Conservation (phyloP, 768 basidiomycete genomes). For the Pleurotus sapidus region DNA sequence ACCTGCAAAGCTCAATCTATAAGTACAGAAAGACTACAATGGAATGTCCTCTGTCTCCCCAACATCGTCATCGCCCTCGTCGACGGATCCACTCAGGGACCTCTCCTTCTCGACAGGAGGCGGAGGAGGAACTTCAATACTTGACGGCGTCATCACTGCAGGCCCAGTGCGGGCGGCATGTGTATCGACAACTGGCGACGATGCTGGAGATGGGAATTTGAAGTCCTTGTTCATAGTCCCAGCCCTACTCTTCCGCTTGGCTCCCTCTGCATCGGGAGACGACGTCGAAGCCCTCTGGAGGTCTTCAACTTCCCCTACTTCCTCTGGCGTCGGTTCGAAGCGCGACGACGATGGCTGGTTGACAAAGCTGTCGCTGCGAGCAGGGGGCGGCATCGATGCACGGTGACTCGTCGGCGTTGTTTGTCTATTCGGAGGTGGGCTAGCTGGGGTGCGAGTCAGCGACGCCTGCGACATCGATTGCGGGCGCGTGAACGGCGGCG, state of each 20-base stretch:
- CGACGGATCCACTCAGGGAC: slow-evolving; percentile 35
- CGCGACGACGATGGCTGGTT: slow-evolving; percentile 32
- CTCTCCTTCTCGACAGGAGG: slow-evolving; percentile 77
- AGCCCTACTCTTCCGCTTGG: slow-evolving; percentile 47
- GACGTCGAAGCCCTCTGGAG: slow-evolving; percentile 14
- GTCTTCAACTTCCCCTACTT: slow-evolving; percentile 27
- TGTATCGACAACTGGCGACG: slow-evolving; percentile 24
- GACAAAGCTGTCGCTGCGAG: slow-evolving; percentile 41
- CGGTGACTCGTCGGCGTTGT: slow-evolving; percentile 43
- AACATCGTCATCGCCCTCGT: slow-evolving; percentile 69
- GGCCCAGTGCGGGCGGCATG: slow-evolving; percentile 17
- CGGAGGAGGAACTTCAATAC: slow-evolving; percentile 76
- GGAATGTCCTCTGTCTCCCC: slow-evolving; percentile 78
- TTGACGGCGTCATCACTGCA: slow-evolving; percentile 53
- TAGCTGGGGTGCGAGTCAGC: slow-evolving; percentile 41
- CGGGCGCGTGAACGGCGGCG: slow-evolving; percentile 48
- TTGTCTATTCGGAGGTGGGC: slow-evolving; percentile 27
- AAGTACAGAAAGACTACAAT: slow-evolving; percentile 26
- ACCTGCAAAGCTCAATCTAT: no score
- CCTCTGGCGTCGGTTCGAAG: slow-evolving; percentile 54
- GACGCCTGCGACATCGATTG: slow-evolving; percentile 78
- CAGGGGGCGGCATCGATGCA: slow-evolving; percentile 65
- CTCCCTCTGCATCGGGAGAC: slow-evolving; percentile 21
- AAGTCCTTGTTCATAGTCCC: slow-evolving; percentile 81
- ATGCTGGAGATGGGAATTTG: slow-evolving; percentile 55